Conservation (phyloP, 2,329 filamentous ascomycete genomes). For the Fusarium anthophilum region DNA sequence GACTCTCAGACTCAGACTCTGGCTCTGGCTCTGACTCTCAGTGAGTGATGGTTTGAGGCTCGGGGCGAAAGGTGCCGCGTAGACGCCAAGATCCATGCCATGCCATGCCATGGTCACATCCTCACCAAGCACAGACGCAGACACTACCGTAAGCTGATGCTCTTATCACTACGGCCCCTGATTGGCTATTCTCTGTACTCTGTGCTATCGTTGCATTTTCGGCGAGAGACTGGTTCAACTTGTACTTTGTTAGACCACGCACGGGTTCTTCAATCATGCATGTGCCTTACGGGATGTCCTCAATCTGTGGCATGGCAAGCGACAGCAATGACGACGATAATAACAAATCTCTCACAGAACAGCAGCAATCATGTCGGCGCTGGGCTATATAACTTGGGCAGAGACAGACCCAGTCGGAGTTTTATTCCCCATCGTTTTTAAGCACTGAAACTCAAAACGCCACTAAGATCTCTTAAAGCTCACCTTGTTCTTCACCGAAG, state of each 20-base stretch:
- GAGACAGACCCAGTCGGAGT: not conserved
- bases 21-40: not conserved
- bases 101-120: not conserved
- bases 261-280: slow-evolving; percentile 1
- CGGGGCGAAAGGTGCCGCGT: not conserved
- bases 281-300: not conserved
- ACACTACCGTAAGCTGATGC: slow-evolving; percentile 20
- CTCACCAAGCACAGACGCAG: not conserved
- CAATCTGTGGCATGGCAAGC: not conserved
- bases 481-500: slow-evolving; percentile 26
- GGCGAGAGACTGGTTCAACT: not conserved
- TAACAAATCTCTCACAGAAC: not conserved
- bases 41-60: not conserved
- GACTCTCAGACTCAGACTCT: not conserved
- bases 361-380: not conserved
- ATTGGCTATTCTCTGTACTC: not conserved
- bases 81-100: slow-evolving; percentile 9
- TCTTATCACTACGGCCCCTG: not conserved
- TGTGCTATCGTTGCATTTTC: not conserved
- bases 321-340: not conserved
- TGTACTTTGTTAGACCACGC: not conserved
- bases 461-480: not conserved
- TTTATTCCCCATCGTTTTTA: not conserved
- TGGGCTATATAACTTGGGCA: not conserved
- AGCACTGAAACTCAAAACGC: slow-evolving; percentile 3